These are phyloP conservation scores for Aspergillus intermedius DNA, from an alignment of 2,329 filamentous ascomycete species.

Conservation along the genomic window DNA sequence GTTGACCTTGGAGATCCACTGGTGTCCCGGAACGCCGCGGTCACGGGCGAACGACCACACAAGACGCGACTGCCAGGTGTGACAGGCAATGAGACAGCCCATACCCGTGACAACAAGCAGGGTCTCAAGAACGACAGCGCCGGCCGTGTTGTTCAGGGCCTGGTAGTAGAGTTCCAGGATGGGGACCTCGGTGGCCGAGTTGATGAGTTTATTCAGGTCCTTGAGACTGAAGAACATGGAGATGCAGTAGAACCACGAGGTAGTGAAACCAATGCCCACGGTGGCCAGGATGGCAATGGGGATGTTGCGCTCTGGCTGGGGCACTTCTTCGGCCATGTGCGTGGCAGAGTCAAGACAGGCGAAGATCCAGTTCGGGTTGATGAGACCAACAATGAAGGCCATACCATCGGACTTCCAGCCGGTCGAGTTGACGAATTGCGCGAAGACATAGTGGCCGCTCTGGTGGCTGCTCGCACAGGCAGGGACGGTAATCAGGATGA, in stretches of 20 bases:
- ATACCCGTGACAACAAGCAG: constrained; percentile 44
- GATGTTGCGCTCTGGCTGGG: constrained; percentile 43
- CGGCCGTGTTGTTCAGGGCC: constrained; percentile 36
- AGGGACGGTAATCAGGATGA: constrained; percentile 45
- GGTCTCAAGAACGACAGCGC: constrained; percentile 42
- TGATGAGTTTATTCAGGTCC: constrained; percentile 36
- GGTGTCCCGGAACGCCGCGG: constrained; percentile 40
- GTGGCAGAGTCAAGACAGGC: constrained; percentile 47
- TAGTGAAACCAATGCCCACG: constrained; percentile 39
- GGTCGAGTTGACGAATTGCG: constrained; percentile 48
- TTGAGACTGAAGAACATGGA: constrained; percentile 47
- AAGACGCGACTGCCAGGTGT: constrained; percentile 47
- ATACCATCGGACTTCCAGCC: constrained; percentile 45
- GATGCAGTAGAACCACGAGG: constrained; percentile 43
- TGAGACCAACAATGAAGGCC: constrained; percentile 49
- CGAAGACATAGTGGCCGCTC: constrained; percentile 46
- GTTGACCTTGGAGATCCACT: constrained; percentile 37
- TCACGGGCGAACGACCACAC: constrained; percentile 50
- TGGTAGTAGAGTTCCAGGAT: constrained; percentile 45
- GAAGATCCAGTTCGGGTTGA: constrained; percentile 48
- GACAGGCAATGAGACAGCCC: constrained; percentile 42
- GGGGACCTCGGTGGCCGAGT: constrained; percentile 40
- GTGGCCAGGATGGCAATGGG: constrained; percentile 48
- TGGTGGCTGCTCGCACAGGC: constrained; percentile 42
- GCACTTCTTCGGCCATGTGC: constrained; percentile 48